phyloP scores from a whole-genome alignment of 1,284 basidiomycete genomes.

The Mixia osmundae region DNA sequence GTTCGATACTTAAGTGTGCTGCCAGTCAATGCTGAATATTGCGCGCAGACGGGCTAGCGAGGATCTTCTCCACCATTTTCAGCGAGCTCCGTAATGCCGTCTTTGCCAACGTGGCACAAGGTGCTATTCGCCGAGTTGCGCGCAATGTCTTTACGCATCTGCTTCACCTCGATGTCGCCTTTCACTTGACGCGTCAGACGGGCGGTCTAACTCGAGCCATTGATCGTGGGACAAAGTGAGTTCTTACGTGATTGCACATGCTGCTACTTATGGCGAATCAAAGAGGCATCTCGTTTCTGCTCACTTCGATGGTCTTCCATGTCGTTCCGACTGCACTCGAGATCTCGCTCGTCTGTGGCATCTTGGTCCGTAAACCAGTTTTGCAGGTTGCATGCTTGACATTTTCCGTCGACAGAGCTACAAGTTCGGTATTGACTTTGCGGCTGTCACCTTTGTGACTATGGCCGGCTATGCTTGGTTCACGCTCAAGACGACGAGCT shows the following conservation, averaged over 20 bases:
- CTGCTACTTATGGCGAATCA: conserved; percentile 1
- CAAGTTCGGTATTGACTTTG: conserved; percentile 93
- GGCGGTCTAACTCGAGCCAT: conserved; percentile 90
- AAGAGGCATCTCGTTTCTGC: conserved; percentile 86
- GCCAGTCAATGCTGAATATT: not conserved
- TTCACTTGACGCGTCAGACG: conserved; percentile 81
- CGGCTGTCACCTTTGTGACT: conserved; percentile 62
- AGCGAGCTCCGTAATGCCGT: conserved; percentile 84
- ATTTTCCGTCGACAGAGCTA: conserved; percentile 38
- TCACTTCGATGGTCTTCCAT: conserved; percentile 82
- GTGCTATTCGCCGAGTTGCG: conserved; percentile 79
- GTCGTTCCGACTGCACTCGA: conserved; percentile 89
- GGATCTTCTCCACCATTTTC: conserved; percentile 71
- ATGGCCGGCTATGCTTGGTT: conserved; percentile 92
- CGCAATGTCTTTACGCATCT: conserved; percentile 82
- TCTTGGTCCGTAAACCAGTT: conserved; percentile 35
- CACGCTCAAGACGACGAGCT: conserved; percentile 81
- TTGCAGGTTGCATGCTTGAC: not conserved
- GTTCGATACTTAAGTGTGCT: conserved; percentile 24
- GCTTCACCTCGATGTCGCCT: conserved; percentile 68
- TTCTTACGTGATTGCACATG: not conserved
- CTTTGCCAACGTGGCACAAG: conserved; percentile 87
- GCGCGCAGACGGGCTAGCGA: conserved; percentile 55
- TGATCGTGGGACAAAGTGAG: conserved; percentile 84
- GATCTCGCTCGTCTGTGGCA: conserved; percentile 90